Evolutionary conservation across 495 filamentous ascomycete genomes (phyloP).

Genomic region (Mytilinidion resinicola): DNA sequence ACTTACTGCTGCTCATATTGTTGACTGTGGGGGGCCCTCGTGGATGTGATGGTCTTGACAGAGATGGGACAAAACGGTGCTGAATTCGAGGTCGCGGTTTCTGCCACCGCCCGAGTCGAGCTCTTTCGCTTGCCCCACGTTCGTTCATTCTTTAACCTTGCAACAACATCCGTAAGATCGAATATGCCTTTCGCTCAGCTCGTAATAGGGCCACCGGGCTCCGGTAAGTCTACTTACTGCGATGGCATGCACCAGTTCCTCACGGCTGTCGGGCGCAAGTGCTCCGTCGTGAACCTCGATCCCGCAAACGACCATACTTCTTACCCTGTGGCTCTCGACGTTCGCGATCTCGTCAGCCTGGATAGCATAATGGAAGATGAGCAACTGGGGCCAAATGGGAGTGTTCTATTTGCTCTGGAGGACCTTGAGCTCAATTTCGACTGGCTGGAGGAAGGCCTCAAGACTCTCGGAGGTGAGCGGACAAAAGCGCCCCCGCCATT

Average conservation of each 20-base stretch:
- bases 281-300: conserved; percentile 92
- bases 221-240: conserved; percentile 96
- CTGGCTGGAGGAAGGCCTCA: conserved; percentile 69
- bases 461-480: conserved; percentile 18
- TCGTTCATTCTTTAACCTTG: not conserved
- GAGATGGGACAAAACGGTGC: too few species aligned
- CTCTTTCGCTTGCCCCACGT: conserved; percentile 4
- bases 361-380: conserved; percentile 96
- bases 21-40: not conserved
- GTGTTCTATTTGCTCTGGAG: conserved; percentile 85
- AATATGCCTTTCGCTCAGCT: conserved; percentile 65
- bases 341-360: conserved; percentile 77
- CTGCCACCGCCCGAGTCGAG: not conserved
- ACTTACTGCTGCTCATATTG: conserved; percentile 1
- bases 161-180: conserved; percentile 1
- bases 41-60: too few species aligned
- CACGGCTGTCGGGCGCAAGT: conserved; percentile 86
- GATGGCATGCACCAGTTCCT: conserved; percentile 99
- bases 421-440: conserved; percentile 89
- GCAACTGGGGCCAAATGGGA: conserved; percentile 85
- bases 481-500: not conserved
- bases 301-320: conserved; percentile 84
- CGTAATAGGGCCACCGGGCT: conserved; percentile 84
- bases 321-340: conserved; percentile 82
- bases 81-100: not conserved